Base-by-base conservation (phyloP, 2,329 filamentous ascomycete genomes). In the Calonectria hawksworthii region DNA sequence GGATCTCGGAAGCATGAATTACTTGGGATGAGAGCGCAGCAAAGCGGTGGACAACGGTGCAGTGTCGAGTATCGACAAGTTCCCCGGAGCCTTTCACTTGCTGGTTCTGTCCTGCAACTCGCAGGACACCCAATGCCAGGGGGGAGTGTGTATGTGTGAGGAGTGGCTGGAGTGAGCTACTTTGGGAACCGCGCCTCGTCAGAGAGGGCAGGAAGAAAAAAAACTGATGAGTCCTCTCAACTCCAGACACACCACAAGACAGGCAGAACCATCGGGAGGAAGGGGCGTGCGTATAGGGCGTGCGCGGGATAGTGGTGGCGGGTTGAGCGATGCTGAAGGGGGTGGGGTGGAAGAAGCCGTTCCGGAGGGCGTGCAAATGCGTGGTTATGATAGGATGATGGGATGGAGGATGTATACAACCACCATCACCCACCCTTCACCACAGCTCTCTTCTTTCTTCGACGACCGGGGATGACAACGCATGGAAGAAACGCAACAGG, bases 401-500 rank as follows among this genome's bases (percentile, higher is more conserved):
- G 26, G 59, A 64, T 36, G 54, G 65, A 63, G 61, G 69, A 72
- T 52, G 56, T 56, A 61, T 54, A 63, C 50, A 41, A 51, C 30
- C 59, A 67, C 41, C 38, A 32, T 23, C 36, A 56, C 36, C 41
- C 51, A 72, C 56, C 51, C 21, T 32, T 50, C 23, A 10, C 68
- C 34, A 73, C 36, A 51, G 63, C 44, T 70, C 56, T 65, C 44
- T 41, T 38, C 44, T 50, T 63, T 61, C 30, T 65, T 63, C 68
- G 59, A 74, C 54, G 38, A 71, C 67, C 38, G 78, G 81, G 81
- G 77, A 85, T 84, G 85, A 83, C 87, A 87, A 86, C 84, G 86
- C 87, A 89, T 89, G 86, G 86, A 84, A 86, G 85, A 88, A 88
- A 87, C 84, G 86, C 87, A 87, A 88, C 86, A 88, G 84, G 87